Evolutionary conservation across 2,329 filamentous ascomycete species (phyloP).

Genomic region (Aspergillus neoniger): DNA sequence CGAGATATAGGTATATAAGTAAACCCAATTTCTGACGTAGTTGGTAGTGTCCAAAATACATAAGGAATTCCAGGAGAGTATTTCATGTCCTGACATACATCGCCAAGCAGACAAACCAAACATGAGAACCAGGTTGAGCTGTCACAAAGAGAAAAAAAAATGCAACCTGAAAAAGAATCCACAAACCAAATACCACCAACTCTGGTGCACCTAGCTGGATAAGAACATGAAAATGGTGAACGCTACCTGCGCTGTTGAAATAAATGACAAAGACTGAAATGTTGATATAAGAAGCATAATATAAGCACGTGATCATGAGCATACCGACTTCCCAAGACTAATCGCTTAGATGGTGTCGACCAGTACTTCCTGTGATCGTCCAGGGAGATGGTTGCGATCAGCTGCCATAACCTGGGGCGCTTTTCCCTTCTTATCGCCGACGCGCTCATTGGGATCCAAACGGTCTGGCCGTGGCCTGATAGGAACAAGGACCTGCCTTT

Average conservation of each 20-base stretch:
- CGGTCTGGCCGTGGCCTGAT: conserved; percentile 30
- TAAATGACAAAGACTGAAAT: not conserved
- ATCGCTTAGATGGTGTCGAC: conserved; percentile 31
- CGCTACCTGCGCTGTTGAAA: conserved; percentile 6
- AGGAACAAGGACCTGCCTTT: conserved; percentile 41
- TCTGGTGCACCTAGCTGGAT: not conserved
- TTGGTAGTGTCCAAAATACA: not conserved
- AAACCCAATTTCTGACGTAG: too few relatives aligned
- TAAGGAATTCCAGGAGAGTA: not conserved
- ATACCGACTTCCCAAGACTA: not conserved
- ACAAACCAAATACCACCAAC: not conserved
- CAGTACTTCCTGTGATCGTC: conserved; percentile 34
- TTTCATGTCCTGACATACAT: not conserved
- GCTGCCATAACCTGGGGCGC: conserved; percentile 34
- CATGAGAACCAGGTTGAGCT: not conserved
- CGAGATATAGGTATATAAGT: too few relatives aligned
- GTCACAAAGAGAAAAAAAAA: not conserved
- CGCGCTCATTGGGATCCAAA: conserved; percentile 28
- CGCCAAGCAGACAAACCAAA: not conserved
- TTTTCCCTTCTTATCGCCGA: conserved; percentile 29
- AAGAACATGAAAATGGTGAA: not conserved
- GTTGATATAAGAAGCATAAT: conserved; percentile 2
- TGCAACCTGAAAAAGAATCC: not conserved
- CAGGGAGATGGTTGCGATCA: conserved; percentile 32
- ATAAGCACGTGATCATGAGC: not conserved